Evolutionary conservation across 164 flowering plant genomes (phyloP).

Genomic region (Macadamia integrifolia): DNA sequence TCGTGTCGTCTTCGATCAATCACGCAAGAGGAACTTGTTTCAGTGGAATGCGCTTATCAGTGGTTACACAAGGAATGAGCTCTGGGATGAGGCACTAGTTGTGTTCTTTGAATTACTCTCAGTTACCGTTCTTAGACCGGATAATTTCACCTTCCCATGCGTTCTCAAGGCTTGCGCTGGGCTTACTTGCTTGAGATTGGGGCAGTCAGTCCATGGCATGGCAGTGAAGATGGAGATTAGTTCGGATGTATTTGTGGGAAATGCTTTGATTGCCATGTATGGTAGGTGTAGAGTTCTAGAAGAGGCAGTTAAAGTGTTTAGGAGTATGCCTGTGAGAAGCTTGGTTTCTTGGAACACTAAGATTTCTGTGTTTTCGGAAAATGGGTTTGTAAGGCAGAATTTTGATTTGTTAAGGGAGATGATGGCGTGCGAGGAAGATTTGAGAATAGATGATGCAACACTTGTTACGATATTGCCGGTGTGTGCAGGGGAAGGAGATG

Average conservation of each 20-base stretch:
- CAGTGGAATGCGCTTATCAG: slow-evolving; percentile 67
- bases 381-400: slow-evolving; percentile 31
- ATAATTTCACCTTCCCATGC: slow-evolving; percentile 58
- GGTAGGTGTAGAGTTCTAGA: slow-evolving; percentile 44
- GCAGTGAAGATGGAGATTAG: slow-evolving; percentile 34
- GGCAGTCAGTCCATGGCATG: slow-evolving; percentile 43
- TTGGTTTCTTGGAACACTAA: slow-evolving; percentile 52
- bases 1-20: slow-evolving; percentile 36
- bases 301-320: slow-evolving; percentile 38
- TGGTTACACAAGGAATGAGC: slow-evolving; percentile 44
- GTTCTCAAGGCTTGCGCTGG: slow-evolving; percentile 62
- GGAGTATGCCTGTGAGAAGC: slow-evolving; percentile 34
- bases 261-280: slow-evolving; percentile 57
- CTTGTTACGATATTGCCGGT: slow-evolving; percentile 50
- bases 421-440: slow-evolving; percentile 27
- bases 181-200: slow-evolving; percentile 25
- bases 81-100: slow-evolving; percentile 39
- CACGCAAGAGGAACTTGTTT: slow-evolving; percentile 42
- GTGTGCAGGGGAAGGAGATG: slow-evolving; percentile 43
- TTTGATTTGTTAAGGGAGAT: slow-evolving; percentile 25
- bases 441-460: slow-evolving; percentile 47
- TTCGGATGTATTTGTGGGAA: slow-evolving; percentile 44
- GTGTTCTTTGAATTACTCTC: slow-evolving; percentile 41
- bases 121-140: slow-evolving; percentile 34
- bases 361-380: slow-evolving; percentile 43